Evolutionary conservation across 371 early-diverging fungal species (phyloP), one percentile per base, ranked within the genome.

Genomic region (Rhizopus sp.): DNA sequence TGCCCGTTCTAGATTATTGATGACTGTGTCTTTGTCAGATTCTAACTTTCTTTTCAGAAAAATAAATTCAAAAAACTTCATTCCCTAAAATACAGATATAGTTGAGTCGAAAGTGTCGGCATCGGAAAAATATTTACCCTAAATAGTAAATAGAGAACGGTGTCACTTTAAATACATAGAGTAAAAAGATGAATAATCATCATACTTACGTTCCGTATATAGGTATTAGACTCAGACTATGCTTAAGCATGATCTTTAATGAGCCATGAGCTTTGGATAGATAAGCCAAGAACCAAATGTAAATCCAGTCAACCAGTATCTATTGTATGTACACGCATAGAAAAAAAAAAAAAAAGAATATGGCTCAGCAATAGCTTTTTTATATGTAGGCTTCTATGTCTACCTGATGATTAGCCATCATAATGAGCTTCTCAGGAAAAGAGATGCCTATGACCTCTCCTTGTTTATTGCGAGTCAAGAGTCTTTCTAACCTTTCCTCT

Each of bases 271-370:
- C 87, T 31, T 78, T 77, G 15, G 82, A 77, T 46, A 83, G 69
- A 66, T 90, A 87, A 4, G 90, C 68, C 16, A 87, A 59, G 56
- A 73, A 77, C 93, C 95, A 94, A 32, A 95, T 74, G 68, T 92
- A 94, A 67, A 93, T 88, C 93, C 94, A 95, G 71, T 95, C 96
- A 34, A 88, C 82, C 69, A 91, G 92, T 41, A 90, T 90, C 86
- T 83, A 50, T 55, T 16, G 23, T 23, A 38, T 12, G 3, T 30
- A 32, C 30, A 53, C n/a, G 30, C 7, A 44, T 9, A 16, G 12
- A 55, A 32, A n/a, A n/a, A 42, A 55, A 32, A n/a, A n/a, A 42
- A n/a, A 13, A 23, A 23, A 23, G 23, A 23, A 23, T 23, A 23
- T 23, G 23, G 30, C 30, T 46, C 17, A 34, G 32, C 9, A 4